phyloP scores from a whole-genome alignment of 805 yeast species.

The Candida insectorum region DNA sequence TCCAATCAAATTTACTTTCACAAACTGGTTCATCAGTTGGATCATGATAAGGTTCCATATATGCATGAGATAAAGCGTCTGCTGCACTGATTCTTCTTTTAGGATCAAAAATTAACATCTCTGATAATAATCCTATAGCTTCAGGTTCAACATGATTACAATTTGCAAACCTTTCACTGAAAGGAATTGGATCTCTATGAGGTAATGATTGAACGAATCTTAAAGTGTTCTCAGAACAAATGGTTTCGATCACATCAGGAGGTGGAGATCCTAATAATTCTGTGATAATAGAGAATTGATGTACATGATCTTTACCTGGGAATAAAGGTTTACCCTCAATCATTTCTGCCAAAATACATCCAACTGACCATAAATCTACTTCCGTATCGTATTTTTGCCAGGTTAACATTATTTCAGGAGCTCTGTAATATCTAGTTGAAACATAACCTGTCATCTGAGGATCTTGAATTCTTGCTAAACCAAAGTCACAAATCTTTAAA shows the following conservation, averaged over 20 bases:
- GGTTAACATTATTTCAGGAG: conserved; percentile 97
- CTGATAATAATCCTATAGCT: conserved; percentile 82
- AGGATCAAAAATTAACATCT: conserved; percentile 94
- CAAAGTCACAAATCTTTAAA: conserved; percentile 88
- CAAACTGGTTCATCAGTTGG: conserved; percentile 97
- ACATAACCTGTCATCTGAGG: conserved; percentile 99
- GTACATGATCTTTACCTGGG: conserved; percentile 98
- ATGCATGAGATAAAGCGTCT: conserved; percentile 85
- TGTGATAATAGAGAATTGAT: conserved; percentile 95
- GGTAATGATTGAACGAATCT: conserved; percentile 94
- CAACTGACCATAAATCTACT: conserved; percentile 98
- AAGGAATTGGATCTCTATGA: conserved; percentile 86
- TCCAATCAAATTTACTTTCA: conserved; percentile 92
- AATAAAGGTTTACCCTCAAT: conserved; percentile 94
- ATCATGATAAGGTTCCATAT: conserved; percentile 93
- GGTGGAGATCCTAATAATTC: conserved; percentile 97
- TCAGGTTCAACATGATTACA: conserved; percentile 65
- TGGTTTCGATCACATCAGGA: conserved; percentile 90
- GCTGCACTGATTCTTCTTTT: conserved; percentile 91
- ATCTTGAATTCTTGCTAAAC: conserved; percentile 94
- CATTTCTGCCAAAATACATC: conserved; percentile 97
- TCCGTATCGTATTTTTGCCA: conserved; percentile 98
- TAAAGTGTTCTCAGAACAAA: conserved; percentile 91
- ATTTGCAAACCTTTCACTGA: conserved; percentile 72
- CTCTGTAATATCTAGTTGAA: conserved; percentile 91